Base-by-base conservation (phyloP, 2,329 filamentous ascomycete genomes). In the Talaromyces sp. region DNA sequence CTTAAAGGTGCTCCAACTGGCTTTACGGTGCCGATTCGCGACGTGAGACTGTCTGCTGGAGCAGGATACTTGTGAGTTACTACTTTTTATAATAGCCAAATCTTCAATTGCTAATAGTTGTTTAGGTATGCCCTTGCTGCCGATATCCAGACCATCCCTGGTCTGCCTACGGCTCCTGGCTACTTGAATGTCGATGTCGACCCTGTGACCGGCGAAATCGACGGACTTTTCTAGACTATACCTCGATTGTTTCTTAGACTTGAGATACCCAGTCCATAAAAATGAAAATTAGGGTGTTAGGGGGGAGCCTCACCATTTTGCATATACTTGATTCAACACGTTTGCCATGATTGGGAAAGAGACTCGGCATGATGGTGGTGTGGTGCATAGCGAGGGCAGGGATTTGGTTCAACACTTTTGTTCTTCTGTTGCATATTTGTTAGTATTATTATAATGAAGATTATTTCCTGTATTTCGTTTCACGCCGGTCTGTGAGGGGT, bases 101-200 rank as follows among this genome's bases (percentile, higher is more conserved):
- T 3, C n/a, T 52, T 57, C 63, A 57, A 67, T 72, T 65, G 67
- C 77, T 83, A 73, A 82, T 65, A 57, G 7, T 27, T 7, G 36
- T 54, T 52, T 67, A 90, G 89, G 59, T 97, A 96, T 70, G 95
- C 95, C 6, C 84, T 98, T 64, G 95, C 95, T 59, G 95, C 95
- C 14, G 95, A 99, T 73, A 98, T 99, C 67, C 95, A 98, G 82
- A 99, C 95, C 1, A 99, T 99, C 66, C 95, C 95, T 14, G 95
- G 95, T 64, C 82, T 99, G 66, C 94, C 94, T 9, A 98, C 95
- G 8, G 94, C 94, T 23, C 95, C 94, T 8, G 95, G 95, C 10
- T 98, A 98, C 74, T 82, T 98, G 65, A 97, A 97, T 70, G 93
- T 97, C 53, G 94, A 97, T 68, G 83, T 88, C 51, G 89, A 94